A percentile compares a stretch with the other conserved stretches of the same genome.
phyloP scores from a whole-genome alignment of 345 rosid genomes.

The Eucalyptus tenuipes region DNA sequence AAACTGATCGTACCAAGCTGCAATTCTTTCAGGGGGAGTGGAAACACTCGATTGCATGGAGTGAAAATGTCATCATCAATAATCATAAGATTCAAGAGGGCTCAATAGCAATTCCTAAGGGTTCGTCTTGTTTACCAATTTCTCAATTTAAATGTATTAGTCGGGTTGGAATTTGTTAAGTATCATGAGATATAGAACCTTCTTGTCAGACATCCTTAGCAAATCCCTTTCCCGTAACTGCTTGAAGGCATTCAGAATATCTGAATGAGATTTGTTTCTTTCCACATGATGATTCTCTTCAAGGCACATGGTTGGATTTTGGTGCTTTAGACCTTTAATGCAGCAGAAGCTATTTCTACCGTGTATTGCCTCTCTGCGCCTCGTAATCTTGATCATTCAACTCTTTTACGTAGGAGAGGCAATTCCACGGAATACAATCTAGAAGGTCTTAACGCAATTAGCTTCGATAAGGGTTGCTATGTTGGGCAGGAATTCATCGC shows the following conservation, averaged over 20 bases:
- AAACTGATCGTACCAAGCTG: neutral
- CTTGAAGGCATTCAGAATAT: neutral
- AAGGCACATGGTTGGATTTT: neutral
- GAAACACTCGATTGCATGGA: neutral
- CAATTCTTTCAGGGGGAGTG: neutral
- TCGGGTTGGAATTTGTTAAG: neutral
- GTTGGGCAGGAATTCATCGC: too few relatives aligned
- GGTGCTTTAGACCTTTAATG: neutral
- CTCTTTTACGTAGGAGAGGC: conserved; percentile 50
- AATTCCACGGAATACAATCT: conserved; percentile 81
- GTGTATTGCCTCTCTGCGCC: neutral
- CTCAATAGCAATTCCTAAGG: conserved; percentile 73
- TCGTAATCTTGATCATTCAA: neutral
- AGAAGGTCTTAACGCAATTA: conserved; percentile 71
- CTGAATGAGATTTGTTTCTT: neutral
- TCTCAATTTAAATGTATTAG: neutral
- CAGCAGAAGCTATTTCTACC: neutral
- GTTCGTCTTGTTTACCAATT: conserved; percentile 4
- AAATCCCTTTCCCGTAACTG: neutral
- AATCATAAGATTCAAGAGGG: conserved; percentile 7
- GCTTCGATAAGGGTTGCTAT: conserved; percentile 92
- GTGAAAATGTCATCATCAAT: neutral
- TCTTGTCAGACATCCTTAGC: neutral
- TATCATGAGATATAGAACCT: neutral
- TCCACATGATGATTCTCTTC: neutral